Evolutionary conservation across 768 basidiomycete genomes (phyloP).

Genomic region (Ephemerocybe angulata): DNA sequence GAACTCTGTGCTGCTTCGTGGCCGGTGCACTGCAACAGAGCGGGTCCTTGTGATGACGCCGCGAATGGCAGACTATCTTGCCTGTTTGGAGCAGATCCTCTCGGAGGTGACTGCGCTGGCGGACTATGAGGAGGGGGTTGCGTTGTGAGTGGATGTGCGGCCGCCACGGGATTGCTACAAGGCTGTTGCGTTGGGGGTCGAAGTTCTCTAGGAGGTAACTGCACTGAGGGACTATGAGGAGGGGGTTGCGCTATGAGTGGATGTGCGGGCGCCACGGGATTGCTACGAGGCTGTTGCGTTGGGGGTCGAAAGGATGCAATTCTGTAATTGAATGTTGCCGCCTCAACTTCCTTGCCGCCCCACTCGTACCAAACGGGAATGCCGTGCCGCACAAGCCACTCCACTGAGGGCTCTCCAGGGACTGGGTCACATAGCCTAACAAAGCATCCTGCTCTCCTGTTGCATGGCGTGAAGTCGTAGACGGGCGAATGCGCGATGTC

Average conservation of each 20-base stretch:
- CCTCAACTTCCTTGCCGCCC: background rate
- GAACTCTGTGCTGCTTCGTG: no score
- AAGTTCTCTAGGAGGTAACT: no score
- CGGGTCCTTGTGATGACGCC: no score
- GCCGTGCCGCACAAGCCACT: background rate
- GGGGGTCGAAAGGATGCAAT: background rate
- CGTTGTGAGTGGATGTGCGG: background rate
- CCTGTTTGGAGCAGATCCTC: no score
- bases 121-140: no score
- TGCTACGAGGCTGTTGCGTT: background rate
- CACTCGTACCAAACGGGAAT: background rate
- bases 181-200: background rate
- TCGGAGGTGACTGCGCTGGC: no score
- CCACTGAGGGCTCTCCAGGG: background rate
- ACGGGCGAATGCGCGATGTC: background rate
- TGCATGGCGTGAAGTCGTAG: background rate
- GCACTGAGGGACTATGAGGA: no score
- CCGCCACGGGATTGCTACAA: background rate
- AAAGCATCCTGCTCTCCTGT: background rate
- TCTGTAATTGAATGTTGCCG: background rate
- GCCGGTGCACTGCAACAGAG: no score
- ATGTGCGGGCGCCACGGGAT: background rate
- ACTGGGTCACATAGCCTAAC: background rate
- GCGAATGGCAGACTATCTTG: no score
- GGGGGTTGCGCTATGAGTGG: no score